Evolutionary conservation across 345 rosid genomes (phyloP), one percentile per base, ranked within the genome.

Genomic region (Populus euphratica): DNA sequence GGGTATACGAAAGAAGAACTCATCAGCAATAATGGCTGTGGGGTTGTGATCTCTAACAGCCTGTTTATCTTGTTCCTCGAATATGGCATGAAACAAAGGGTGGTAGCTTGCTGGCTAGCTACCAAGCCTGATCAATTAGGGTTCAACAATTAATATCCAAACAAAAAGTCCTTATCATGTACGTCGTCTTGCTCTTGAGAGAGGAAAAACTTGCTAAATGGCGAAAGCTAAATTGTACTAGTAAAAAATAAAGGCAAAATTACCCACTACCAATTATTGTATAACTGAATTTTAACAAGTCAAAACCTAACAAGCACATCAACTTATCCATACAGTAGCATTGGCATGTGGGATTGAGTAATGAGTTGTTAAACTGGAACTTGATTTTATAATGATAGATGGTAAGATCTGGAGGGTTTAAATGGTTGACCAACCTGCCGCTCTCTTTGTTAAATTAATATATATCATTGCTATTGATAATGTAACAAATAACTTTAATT

Each of bases 1-100:
- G 29, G 63, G 27, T 2, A 18, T 18, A 50, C 56, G 18, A 6
- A 50, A 50, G 5, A 18, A 50, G n/a, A 50, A 18, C 63, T 56
- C 63, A 3, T 2, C 23, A n/a, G 10, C 14, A 9, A 8, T 21
- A 79, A 69, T 69, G 75, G 59, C 39, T 1, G 36, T n/a, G 76
- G 67, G 82, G 67, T 21, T 20, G 63, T 36, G 75, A 52, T 69
- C 66, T 68, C 14, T 41, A 78, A 66, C 64, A 38, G 59, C 71
- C 27, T 52, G 59, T 20, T 59, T 59, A 4, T 59, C n/a, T n/a
- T 29, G 29, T 59, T 11, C 29, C 64, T n/a, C 29, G 29, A 59
- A 23, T 11, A 10, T 59, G 64, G 29, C 0, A 23, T n/a, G 6
- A 59, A 9, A 10, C 62, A 9, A 9, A 0, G 29, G 63, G 63